These are phyloP conservation scores for Anisogramma anomala DNA, from an alignment of 2,329 filamentous ascomycete genomes.

Conservation along the genomic window DNA sequence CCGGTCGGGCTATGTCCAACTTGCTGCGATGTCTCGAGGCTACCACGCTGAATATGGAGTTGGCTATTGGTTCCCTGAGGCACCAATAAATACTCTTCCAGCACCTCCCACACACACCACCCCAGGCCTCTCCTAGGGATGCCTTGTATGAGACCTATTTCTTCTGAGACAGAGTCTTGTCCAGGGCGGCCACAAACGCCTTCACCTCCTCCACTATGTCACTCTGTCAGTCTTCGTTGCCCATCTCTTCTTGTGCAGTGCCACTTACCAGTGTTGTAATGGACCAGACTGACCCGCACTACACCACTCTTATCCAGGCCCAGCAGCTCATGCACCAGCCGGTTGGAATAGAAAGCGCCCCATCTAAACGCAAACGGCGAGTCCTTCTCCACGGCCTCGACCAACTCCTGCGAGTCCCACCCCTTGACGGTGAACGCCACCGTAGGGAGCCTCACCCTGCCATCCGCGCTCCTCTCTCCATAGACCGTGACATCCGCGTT, in stretches of 20 bases:
- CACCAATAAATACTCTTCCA: too few species aligned
- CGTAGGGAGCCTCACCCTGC: constrained; percentile 44
- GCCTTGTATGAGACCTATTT: too few species aligned
- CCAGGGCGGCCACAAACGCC: constrained; percentile 38
- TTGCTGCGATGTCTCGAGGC: too few species aligned
- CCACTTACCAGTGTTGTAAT: constrained; percentile 51
- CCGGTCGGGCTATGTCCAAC: too few species aligned
- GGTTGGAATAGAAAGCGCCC: constrained; percentile 52
- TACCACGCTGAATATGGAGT: too few species aligned
- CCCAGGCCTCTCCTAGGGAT: too few species aligned
- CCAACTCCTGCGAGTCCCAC: constrained; percentile 35
- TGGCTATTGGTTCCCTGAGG: too few species aligned
- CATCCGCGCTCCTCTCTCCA: constrained; percentile 39
- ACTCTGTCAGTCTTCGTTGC: constrained; percentile 10
- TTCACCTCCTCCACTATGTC: constrained; percentile 43
- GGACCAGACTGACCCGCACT: constrained; percentile 52
- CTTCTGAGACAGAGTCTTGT: constrained; percentile 31
- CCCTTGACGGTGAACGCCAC: constrained; percentile 51
- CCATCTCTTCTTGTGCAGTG: background rate
- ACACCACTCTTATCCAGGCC: constrained; percentile 46
- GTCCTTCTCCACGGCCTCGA: constrained; percentile 44
- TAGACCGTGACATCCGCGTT: constrained; percentile 41
- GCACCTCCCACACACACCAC: too few species aligned
- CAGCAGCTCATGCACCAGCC: constrained; percentile 44
- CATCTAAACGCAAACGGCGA: constrained; percentile 47